Evolutionary conservation across 2,329 filamentous ascomycete genomes (phyloP).

Genomic region (Ophiostoma tasmaniense): DNA sequence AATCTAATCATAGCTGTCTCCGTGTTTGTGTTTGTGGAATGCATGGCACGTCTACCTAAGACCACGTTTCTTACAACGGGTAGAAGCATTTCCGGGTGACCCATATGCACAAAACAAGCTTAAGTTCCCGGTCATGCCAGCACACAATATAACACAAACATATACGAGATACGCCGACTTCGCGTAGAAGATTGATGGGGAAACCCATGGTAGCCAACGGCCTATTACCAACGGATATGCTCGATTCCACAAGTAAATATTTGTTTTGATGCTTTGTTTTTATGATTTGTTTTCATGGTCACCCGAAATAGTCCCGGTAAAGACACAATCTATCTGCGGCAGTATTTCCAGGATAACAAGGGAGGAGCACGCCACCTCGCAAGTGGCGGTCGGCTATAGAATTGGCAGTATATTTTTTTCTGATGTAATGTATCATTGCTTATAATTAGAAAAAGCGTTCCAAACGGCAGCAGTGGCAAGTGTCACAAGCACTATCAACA

Average conservation of each 20-base stretch:
- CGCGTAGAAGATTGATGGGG: background rate
- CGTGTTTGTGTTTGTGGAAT: background rate
- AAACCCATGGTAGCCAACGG: background rate
- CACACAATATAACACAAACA: background rate
- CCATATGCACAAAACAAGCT: background rate
- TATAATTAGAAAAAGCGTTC: background rate
- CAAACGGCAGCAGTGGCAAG: background rate
- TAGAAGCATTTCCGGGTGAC: background rate
- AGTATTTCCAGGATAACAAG: background rate
- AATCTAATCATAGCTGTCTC: background rate
- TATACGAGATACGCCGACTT: background rate
- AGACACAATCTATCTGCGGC: constrained; percentile 10
- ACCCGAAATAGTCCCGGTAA: background rate
- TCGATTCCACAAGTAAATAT: background rate
- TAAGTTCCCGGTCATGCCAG: background rate
- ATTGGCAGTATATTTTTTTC: background rate
- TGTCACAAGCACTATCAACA: background rate
- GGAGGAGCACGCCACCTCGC: constrained; percentile 11
- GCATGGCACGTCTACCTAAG: background rate
- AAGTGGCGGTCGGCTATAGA: constrained; percentile 2
- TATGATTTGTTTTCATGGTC: background rate
- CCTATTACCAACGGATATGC: background rate
- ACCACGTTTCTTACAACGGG: background rate
- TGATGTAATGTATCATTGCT: background rate
- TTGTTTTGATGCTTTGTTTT: background rate